phyloP scores from a whole-genome alignment of 2,329 filamentous ascomycete genomes.

The Colletotrichum orchidophilum region DNA sequence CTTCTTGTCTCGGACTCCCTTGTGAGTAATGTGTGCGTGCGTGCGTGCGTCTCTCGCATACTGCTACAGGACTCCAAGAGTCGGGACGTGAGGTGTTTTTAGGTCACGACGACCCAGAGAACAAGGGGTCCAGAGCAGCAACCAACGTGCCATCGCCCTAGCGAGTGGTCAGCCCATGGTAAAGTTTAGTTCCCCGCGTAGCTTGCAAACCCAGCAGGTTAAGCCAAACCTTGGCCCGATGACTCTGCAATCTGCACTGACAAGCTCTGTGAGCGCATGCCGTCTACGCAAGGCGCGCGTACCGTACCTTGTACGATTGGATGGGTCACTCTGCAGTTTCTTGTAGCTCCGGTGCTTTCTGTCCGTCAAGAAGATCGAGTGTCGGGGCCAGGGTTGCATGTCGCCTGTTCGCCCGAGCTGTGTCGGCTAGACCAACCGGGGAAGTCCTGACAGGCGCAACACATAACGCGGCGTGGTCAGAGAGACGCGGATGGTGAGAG shows the following conservation, averaged over 20 bases:
- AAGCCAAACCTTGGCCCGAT: conserved; percentile 8
- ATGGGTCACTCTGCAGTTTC: neutral
- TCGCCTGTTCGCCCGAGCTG: neutral
- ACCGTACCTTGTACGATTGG: neutral
- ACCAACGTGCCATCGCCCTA: neutral
- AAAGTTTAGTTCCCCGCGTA: neutral
- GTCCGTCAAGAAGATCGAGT: neutral
- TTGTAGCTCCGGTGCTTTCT: neutral
- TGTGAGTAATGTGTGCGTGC: neutral
- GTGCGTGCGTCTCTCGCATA: conserved; percentile 9
- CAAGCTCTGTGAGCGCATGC: conserved; percentile 15
- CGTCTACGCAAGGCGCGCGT: conserved; percentile 2
- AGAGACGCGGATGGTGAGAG: conserved; percentile 14
- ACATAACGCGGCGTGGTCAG: conserved; percentile 2
- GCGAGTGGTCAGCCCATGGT: neutral
- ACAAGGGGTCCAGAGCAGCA: conserved; percentile 12
- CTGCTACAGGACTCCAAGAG: conserved; percentile 11
- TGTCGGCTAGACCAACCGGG: conserved; percentile 2
- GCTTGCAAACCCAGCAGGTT: neutral
- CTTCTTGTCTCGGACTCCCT: conserved; percentile 25
- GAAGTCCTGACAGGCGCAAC: conserved; percentile 10
- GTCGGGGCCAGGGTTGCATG: neutral
- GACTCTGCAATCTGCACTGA: neutral
- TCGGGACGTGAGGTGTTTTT: neutral
- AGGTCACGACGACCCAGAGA: neutral